These are phyloP conservation scores for Lomentospora prolificans DNA, from an alignment of 2,329 filamentous ascomycete species.

Conservation along the genomic window DNA sequence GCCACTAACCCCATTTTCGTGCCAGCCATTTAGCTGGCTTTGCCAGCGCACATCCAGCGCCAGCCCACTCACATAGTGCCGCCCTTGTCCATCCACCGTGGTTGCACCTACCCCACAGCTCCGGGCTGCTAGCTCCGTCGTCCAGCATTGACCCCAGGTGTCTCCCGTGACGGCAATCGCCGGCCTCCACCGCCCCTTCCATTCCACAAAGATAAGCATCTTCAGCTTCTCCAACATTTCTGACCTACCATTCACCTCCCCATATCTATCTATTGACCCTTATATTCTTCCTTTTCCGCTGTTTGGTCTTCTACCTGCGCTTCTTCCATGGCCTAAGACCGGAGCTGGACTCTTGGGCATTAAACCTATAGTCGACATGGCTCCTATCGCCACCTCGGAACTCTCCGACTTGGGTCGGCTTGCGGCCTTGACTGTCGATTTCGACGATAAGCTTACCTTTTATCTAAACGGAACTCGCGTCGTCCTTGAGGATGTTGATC, in stretches of 20 bases:
- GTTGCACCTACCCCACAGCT: background rate
- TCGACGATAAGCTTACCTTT: constrained; percentile 82
- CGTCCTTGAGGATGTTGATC: constrained; percentile 75
- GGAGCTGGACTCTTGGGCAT: background rate
- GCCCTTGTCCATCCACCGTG: too few relatives aligned
- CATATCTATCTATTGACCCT: background rate
- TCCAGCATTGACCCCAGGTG: background rate
- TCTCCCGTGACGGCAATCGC: constrained; percentile 4
- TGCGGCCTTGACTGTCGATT: constrained; percentile 54
- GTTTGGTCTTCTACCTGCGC: background rate
- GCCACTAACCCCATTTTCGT: too few relatives aligned
- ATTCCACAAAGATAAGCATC: background rate
- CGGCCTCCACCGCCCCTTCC: constrained; percentile 5
- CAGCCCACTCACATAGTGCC: too few relatives aligned
- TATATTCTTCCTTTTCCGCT: background rate
- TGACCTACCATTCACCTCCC: background rate
- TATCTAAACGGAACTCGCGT: constrained; percentile 92
- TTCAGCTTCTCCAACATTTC: background rate
- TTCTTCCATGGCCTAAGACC: background rate
- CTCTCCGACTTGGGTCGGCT: constrained; percentile 3
- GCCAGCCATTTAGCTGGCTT: too few relatives aligned
- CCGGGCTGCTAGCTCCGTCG: background rate
- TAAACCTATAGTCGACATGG: background rate
- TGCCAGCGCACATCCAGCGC: too few relatives aligned
- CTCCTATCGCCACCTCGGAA: constrained; percentile 6